phyloP scores from a whole-genome alignment of 192 early-diverging fungal genomes.

The Chytriomyces confervae region DNA sequence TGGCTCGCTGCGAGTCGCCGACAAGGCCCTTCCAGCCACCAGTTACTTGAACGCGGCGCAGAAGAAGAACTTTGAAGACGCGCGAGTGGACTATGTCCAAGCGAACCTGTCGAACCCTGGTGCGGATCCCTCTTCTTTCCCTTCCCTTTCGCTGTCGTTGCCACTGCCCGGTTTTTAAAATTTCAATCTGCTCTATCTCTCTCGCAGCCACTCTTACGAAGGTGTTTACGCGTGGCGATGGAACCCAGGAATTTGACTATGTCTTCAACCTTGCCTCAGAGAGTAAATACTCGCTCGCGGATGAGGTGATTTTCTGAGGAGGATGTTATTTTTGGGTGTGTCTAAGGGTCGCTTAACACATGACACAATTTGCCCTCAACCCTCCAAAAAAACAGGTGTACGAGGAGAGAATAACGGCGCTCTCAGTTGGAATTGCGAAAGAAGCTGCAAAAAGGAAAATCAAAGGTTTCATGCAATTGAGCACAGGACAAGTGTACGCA shows the following conservation, averaged over 20 bases:
- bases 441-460: constrained; percentile 79
- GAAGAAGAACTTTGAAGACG: constrained; percentile 69
- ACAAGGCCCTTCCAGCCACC: constrained; percentile 83
- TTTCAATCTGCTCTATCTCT: not conserved
- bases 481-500: constrained; percentile 93
- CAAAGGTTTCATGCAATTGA: constrained; percentile 82
- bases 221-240: constrained; percentile 73
- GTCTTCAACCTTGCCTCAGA: constrained; percentile 96
- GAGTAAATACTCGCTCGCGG: constrained; percentile 87
- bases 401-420: constrained; percentile 75
- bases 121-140: constrained; percentile 41
- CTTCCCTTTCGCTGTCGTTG: not conserved
- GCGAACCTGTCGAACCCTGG: constrained; percentile 76
- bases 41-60: constrained; percentile 69
- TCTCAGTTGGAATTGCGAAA: constrained; percentile 78
- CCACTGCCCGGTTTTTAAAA: not conserved
- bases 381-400: constrained; percentile 63
- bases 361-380: not conserved
- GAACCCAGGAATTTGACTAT: constrained; percentile 76
- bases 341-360: not conserved
- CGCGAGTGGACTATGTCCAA: constrained; percentile 78
- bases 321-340: not conserved
- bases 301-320: constrained; percentile 60
- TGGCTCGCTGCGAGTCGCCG: constrained; percentile 70
- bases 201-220: constrained; percentile 70